phyloP scores from a whole-genome alignment of 306 rosid species.

The Alnus rubra region DNA sequence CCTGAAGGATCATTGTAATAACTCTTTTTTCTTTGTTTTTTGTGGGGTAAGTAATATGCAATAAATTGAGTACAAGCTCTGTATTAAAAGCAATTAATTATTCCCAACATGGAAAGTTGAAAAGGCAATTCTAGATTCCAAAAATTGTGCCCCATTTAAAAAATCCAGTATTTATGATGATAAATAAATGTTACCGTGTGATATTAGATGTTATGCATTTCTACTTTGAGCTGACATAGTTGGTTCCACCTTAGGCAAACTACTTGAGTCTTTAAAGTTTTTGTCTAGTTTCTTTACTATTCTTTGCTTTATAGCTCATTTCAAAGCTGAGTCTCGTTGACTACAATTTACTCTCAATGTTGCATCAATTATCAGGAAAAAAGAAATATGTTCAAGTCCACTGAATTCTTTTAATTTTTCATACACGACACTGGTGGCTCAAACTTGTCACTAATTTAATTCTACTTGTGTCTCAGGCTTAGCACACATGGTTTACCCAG shows the following conservation, averaged over 20 bases:
- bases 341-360: not conserved
- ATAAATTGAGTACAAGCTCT: not conserved
- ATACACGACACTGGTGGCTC: not conserved
- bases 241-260: not conserved
- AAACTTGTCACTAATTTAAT: conserved; percentile 4
- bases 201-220: not conserved
- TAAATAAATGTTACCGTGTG: not conserved
- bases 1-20: not conserved
- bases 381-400: not conserved
- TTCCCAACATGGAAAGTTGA: not conserved
- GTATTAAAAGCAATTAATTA: not conserved
- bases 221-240: not conserved
- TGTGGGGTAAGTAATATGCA: not conserved
- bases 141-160: not conserved
- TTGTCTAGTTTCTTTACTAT: not conserved
- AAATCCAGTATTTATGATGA: not conserved
- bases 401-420: not conserved
- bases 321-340: not conserved
- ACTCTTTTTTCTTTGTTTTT: too few species aligned
- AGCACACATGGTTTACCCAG: conserved; percentile 53
- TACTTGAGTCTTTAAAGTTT: not conserved
- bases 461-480: conserved; percentile 38
- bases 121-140: not conserved
- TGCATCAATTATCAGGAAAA: not conserved
- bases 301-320: not conserved